phyloP scores from a whole-genome alignment of 2,329 filamentous ascomycete species.

The Ophiostoma perfectum region DNA sequence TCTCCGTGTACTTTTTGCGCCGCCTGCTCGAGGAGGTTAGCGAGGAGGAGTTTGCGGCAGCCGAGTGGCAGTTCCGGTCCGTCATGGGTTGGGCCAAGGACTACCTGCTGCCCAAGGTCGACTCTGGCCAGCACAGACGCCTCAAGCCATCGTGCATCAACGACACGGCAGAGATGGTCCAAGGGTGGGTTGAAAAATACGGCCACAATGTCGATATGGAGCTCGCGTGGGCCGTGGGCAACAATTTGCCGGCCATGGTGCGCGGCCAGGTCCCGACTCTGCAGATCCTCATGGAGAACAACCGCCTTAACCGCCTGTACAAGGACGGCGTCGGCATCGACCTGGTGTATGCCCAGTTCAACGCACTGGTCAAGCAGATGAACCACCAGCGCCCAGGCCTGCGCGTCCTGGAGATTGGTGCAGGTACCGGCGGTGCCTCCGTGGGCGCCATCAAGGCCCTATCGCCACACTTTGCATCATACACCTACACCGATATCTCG shows the following conservation, averaged over 20 bases:
- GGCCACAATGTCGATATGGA: conserved; percentile 22
- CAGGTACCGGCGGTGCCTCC: conserved; percentile 28
- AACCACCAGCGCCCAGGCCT: conserved; percentile 28
- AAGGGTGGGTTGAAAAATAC: conserved; percentile 13
- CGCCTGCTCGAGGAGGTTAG: conserved; percentile 19
- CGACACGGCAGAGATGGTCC: conserved; percentile 21
- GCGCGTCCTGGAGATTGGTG: conserved; percentile 38
- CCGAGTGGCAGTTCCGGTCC: conserved; percentile 22
- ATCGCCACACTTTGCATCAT: conserved; percentile 26
- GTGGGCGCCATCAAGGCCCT: conserved; percentile 27
- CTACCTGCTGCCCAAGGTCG: conserved; percentile 22
- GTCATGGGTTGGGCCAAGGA: conserved; percentile 17
- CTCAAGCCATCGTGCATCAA: conserved; percentile 13
- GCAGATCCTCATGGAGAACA: conserved; percentile 34
- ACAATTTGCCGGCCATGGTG: conserved; percentile 21
- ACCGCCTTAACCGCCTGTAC: conserved; percentile 35
- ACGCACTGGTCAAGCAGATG: conserved; percentile 23
- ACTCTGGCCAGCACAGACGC: conserved; percentile 21
- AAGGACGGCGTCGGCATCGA: conserved; percentile 27
- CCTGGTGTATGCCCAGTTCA: conserved; percentile 28
- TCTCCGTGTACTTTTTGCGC: conserved; percentile 19
- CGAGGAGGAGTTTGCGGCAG: conserved; percentile 18
- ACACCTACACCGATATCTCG: conserved; percentile 27
- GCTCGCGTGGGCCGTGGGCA: conserved; percentile 23
- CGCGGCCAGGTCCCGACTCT: conserved; percentile 26